Evolutionary conservation across 495 filamentous ascomycete species (phyloP).

Genomic region (Patellaria atrata): DNA sequence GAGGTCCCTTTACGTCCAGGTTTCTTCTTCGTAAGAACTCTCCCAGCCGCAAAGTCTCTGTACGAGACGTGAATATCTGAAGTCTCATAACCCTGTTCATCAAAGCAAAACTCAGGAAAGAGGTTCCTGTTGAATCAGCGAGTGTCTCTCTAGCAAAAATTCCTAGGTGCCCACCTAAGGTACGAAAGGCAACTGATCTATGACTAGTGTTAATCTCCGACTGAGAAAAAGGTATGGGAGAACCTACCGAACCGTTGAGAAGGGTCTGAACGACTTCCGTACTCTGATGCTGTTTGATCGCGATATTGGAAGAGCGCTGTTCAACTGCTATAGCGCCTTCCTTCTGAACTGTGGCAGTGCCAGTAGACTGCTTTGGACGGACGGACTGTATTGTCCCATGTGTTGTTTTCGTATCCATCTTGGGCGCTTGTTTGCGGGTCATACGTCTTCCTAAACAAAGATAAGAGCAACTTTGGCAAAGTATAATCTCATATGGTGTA

Average conservation of each 20-base stretch:
- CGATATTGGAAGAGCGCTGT: background rate
- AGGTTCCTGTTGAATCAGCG: conserved; percentile 13
- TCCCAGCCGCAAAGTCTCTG: conserved; percentile 19
- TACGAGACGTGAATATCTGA: conserved; percentile 15
- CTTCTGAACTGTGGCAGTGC: background rate
- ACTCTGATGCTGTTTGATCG: conserved; percentile 30
- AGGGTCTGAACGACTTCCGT: conserved; percentile 36
- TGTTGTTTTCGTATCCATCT: background rate
- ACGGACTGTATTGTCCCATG: background rate
- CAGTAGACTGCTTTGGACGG: background rate
- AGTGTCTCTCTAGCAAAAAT: background rate
- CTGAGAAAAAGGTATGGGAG: conserved; percentile 8
- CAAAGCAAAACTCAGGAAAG: conserved; percentile 20
- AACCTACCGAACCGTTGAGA: conserved; percentile 26
- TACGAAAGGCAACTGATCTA: conserved; percentile 21
- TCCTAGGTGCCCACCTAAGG: conserved; percentile 17
- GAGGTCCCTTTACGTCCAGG: conserved; percentile 16
- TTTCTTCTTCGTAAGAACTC: conserved; percentile 12
- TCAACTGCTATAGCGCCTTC: background rate
- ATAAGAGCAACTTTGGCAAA: background rate
- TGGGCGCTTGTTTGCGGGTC: background rate
- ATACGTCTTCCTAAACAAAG: background rate
- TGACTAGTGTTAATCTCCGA: background rate
- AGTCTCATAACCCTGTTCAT: conserved; percentile 14
- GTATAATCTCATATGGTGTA: too few relatives aligned